Conservation (phyloP, 139 green algal species). For the Chlorella sp. region DNA sequence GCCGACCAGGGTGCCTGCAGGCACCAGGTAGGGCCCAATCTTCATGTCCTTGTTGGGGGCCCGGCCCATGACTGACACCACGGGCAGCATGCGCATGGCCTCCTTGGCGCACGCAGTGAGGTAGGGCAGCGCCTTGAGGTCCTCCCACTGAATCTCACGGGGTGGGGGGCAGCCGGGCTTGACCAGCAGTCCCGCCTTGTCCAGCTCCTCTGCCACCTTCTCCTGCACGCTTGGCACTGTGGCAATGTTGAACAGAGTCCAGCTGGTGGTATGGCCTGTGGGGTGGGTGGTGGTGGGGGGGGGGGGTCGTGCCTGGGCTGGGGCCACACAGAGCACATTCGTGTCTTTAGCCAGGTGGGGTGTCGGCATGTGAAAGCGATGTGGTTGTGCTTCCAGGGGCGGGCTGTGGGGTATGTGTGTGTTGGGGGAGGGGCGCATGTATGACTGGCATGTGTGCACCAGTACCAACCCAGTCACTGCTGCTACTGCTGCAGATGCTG, state of each 20-base stretch:
- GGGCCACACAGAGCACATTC: no score
- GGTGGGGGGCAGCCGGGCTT: slow-evolving; percentile 9
- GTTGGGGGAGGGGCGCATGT: no score
- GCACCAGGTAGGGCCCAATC: slow-evolving; percentile 20
- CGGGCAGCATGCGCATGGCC: slow-evolving; percentile 44
- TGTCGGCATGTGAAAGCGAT: no score
- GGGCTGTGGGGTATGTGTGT: no score
- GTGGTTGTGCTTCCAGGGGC: no score
- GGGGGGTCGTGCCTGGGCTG: no score
- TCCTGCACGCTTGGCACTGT: slow-evolving; percentile 38
- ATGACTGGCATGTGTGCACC: no score
- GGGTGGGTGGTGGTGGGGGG: no score
- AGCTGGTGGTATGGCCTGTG: slow-evolving; percentile 56
- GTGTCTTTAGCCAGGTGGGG: no score
- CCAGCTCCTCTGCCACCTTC: slow-evolving; percentile 36
- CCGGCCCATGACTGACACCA: slow-evolving; percentile 41
- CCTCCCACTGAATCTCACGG: slow-evolving; percentile 12
- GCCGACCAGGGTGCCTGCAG: slow-evolving; percentile 13
- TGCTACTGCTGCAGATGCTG: no score
- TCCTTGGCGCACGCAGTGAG: slow-evolving; percentile 20
- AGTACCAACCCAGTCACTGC: no score
- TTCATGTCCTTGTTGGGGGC: background rate
- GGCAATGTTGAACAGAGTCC: slow-evolving; percentile 47
- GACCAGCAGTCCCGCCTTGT: slow-evolving; percentile 27
- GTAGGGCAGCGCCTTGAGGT: slow-evolving; percentile 12